Percentiles rank a stretch among this genome's conserved stretches.
Evolutionary conservation across 345 rosid species (phyloP).

Genomic region (Euphorbia pulcherrima): DNA sequence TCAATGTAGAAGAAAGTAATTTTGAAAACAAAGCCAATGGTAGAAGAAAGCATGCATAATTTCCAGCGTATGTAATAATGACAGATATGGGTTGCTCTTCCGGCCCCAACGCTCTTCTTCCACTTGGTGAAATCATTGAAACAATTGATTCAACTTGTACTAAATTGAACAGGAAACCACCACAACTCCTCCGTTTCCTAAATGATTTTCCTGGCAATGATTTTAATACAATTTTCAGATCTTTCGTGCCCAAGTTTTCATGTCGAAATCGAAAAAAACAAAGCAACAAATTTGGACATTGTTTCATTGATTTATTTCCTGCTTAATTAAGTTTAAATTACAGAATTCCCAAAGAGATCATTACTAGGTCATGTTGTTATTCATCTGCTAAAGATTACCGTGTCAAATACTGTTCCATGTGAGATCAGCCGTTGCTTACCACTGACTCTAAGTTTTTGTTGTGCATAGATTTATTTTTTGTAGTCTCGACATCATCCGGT

Average conservation of each 20-base stretch:
- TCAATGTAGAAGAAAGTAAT: not conserved
- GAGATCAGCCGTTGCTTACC: no score
- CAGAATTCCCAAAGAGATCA: no score
- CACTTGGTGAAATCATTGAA: slow-evolving; percentile 5
- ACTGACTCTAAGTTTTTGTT: no score
- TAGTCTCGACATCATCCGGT: no score
- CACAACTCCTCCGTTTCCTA: not conserved
- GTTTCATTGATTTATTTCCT: no score
- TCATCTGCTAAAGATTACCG: no score
- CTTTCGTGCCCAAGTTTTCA: not conserved
- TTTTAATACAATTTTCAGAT: slow-evolving; percentile 13
- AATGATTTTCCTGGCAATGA: slow-evolving; percentile 49
- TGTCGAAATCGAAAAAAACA: no score
- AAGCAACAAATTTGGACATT: no score
- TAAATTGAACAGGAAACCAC: not conserved
- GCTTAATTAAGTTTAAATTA: no score
- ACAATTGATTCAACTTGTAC: not conserved
- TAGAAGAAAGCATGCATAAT: not conserved
- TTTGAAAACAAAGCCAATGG: not conserved
- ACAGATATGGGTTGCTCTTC: slow-evolving; percentile 40
- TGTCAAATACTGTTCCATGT: no score
- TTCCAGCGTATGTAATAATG: not conserved
- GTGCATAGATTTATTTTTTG: no score
- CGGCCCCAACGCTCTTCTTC: slow-evolving; percentile 39
- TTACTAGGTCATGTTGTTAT: no score